A percentile compares a stretch with the other conserved stretches of the same genome.
Evolutionary conservation across 108 stramenopile genomes (phyloP).

Genomic region (Conticribra guillardii): DNA sequence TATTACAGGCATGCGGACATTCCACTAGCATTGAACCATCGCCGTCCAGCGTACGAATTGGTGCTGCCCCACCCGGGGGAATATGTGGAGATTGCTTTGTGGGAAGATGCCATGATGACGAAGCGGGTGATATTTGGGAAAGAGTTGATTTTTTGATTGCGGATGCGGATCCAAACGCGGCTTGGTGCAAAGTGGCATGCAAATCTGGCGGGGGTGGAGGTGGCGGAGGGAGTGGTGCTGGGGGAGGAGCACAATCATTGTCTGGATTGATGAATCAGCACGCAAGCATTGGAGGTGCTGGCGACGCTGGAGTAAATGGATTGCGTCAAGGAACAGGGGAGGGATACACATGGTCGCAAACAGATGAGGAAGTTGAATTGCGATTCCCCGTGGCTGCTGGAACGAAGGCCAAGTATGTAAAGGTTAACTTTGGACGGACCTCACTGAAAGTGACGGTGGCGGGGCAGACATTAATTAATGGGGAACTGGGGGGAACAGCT

Average conservation of each 20-base stretch:
- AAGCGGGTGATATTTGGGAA: constrained; percentile 71
- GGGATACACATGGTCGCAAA: constrained; percentile 71
- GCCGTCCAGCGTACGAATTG: constrained; percentile 29
- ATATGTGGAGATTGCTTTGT: constrained; percentile 83
- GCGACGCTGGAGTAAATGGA: constrained; percentile 8
- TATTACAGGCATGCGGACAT: constrained; percentile 73
- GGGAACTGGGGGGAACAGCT: constrained; percentile 51
- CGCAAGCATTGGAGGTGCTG: constrained; percentile 3
- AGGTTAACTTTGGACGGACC: constrained; percentile 60
- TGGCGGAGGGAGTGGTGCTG: constrained; percentile 35
- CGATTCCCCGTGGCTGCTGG: constrained; percentile 56
- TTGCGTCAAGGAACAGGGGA: constrained; percentile 42
- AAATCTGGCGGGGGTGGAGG: constrained; percentile 62
- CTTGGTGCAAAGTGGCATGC: constrained; percentile 62
- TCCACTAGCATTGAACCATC: constrained; percentile 19
- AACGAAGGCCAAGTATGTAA: constrained; percentile 68
- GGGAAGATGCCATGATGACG: constrained; percentile 74
- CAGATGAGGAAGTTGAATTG: constrained; percentile 78
- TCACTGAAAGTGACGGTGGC: constrained; percentile 61
- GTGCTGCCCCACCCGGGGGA: constrained; percentile 39
- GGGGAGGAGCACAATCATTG: constrained; percentile 41
- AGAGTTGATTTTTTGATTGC: constrained; percentile 60
- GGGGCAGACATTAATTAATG: constrained; percentile 55
- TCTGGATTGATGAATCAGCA: constrained; percentile 29
- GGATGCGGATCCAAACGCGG: constrained; percentile 51